These are phyloP conservation scores for Aquanectria penicillioides DNA, from an alignment of 2,329 filamentous ascomycete genomes.

Conservation along the genomic window DNA sequence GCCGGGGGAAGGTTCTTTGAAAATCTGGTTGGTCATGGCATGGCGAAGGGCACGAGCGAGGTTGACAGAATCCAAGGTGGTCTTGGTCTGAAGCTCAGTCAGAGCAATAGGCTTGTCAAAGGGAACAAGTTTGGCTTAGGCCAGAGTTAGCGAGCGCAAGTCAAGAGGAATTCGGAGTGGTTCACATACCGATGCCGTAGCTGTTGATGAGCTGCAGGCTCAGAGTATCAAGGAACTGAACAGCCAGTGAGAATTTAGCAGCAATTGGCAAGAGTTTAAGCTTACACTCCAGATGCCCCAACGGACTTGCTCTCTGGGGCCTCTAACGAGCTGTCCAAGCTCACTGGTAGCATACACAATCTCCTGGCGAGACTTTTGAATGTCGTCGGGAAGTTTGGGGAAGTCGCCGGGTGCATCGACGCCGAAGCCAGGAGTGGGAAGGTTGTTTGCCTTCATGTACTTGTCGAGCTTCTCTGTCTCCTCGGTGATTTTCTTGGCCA, in stretches of 20 bases:
- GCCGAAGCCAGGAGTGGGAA: slow-evolving; percentile 57
- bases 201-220: slow-evolving; percentile 62
- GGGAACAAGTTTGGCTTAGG: slow-evolving; percentile 62
- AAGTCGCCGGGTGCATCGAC: slow-evolving; percentile 57
- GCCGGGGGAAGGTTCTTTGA: slow-evolving; percentile 61
- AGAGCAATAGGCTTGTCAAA: slow-evolving; percentile 56
- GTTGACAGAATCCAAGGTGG: slow-evolving; percentile 58
- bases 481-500: slow-evolving; percentile 58
- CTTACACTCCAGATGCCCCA: slow-evolving; percentile 64
- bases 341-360: slow-evolving; percentile 61
- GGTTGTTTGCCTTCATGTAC: slow-evolving; percentile 55
- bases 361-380: slow-evolving; percentile 56
- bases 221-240: slow-evolving; percentile 60
- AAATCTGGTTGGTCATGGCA: slow-evolving; percentile 67
- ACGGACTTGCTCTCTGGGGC: slow-evolving; percentile 61
- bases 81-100: slow-evolving; percentile 56
- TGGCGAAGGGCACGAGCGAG: slow-evolving; percentile 63
- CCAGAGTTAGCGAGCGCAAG: slow-evolving; percentile 4
- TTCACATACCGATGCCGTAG: slow-evolving; percentile 59
- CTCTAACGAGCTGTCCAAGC: slow-evolving; percentile 58
- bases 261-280: slow-evolving; percentile 12
- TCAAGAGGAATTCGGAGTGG: neutral
- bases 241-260: slow-evolving; percentile 19
- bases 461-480: slow-evolving; percentile 61
- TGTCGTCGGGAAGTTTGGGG: slow-evolving; percentile 56